phyloP scores from a whole-genome alignment of 164 flowering plant genomes.

The Vitis vinifera region ASM3070453v1 NC_081806.1:5951001-5951500 shows the following conservation, averaged over 20 bases:
- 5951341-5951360: constrained; percentile 31
- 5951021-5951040: no score
- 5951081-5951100: no score
- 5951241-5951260: constrained; percentile 42
- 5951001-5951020: no score
- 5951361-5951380: constrained; percentile 31
- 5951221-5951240: constrained; percentile 40
- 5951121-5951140: no score
- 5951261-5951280: constrained; percentile 34
- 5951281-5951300: constrained; percentile 18
- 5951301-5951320: constrained; percentile 37
- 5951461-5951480: constrained; percentile 43
- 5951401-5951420: constrained; percentile 29
- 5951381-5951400: constrained; percentile 42
- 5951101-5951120: no score
- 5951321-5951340: constrained; percentile 35
- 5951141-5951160: background rate
- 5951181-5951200: constrained; percentile 35
- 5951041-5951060: no score
- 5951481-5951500: constrained; percentile 26
- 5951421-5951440: constrained; percentile 39
- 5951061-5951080: no score
- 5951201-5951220: constrained; percentile 42
- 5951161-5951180: constrained; percentile 1
- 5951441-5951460: constrained; percentile 46